A percentile compares a stretch with the other conserved stretches of the same genome.
These are phyloP conservation scores for Pichia manshurica DNA, from an alignment of 805 yeast genomes.

Conservation along the genomic window DNA sequence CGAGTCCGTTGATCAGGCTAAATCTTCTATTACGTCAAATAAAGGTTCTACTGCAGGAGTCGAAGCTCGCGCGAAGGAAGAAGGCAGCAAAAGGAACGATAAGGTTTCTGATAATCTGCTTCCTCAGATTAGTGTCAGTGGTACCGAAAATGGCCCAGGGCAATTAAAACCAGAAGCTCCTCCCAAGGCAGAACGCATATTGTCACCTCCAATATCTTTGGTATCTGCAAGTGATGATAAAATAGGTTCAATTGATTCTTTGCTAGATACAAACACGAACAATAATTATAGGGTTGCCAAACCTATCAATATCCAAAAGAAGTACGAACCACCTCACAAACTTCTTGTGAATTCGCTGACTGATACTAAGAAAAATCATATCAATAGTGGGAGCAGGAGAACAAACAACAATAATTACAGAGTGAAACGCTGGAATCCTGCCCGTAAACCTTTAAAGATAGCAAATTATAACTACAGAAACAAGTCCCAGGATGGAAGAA, in stretches of 20 bases:
- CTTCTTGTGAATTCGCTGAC: background rate
- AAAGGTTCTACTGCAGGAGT: no score
- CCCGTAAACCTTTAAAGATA: constrained; percentile 27
- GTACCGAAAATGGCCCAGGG: no score
- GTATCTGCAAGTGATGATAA: background rate
- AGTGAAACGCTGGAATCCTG: constrained; percentile 16
- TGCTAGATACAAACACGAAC: background rate
- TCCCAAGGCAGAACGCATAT: no score
- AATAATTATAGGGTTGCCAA: background rate
- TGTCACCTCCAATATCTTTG: no score
- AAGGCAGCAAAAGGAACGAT: no score
- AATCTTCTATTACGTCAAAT: no score
- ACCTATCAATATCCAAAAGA: constrained; percentile 9
- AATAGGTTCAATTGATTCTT: constrained; percentile 3
- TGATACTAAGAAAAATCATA: background rate
- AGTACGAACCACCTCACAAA: constrained; percentile 16
- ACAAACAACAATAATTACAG: constrained; percentile 8
- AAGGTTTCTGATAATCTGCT: no score
- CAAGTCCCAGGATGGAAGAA: constrained; percentile 20
- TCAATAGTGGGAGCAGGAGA: background rate
- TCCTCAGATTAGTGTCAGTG: no score
- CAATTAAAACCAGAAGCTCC: no score
- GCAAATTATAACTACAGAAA: constrained; percentile 21
- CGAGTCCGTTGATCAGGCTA: no score
- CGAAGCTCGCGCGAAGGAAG: no score